Base-by-base conservation (phyloP, 2,329 filamentous ascomycete genomes). In the Phaeosphaeria sp. region DNA sequence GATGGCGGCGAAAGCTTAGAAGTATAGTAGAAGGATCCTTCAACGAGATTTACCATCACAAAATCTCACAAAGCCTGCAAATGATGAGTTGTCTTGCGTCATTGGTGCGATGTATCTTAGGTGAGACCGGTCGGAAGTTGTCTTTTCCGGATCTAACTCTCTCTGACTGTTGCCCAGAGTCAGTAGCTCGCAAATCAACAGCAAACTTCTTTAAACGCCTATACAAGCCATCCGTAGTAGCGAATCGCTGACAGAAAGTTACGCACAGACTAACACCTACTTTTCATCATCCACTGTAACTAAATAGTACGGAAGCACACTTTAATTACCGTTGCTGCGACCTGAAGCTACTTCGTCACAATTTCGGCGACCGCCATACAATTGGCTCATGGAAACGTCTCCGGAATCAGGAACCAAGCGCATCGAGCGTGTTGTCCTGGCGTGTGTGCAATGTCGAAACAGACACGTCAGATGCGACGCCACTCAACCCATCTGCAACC, bases 391-490 rank as follows among this genome's bases (percentile, higher is more conserved):
- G 73, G 67, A 72, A 51, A 11, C 48, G 53, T 22, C 52, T 9
- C 20, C 27, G 20, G 51, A 49, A 15, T 22, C 59, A 36, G 57
- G 63, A 20, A 25, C 63, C 11, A 71, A 61, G 54, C 66, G 65
- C 5, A 65, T 71, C 42, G 63, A 74, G 39, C 70, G 74, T 15
- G 72, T 74, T n/a, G 49, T 63, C 20, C 53, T 75, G 6, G 74
- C 74, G 22, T 76, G 74, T 56, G 52, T 74, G 15, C 72, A 74
- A 53, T 76, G 74, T 42, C 65, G 74, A n/a, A 63, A 56, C 45
- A 63, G 74, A 42, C 73, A 75, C 42, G 72, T 76, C 15, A 75
- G 73, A 55, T 76, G 74, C 55, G 74, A 74, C 60, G 66, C 71
- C 3, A 69, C 65, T 3, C 69, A 73, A 47, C 74, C 74, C 2